Evolutionary conservation across 2,329 filamentous ascomycete genomes (phyloP).

Genomic region (Penicillium sp.): DNA sequence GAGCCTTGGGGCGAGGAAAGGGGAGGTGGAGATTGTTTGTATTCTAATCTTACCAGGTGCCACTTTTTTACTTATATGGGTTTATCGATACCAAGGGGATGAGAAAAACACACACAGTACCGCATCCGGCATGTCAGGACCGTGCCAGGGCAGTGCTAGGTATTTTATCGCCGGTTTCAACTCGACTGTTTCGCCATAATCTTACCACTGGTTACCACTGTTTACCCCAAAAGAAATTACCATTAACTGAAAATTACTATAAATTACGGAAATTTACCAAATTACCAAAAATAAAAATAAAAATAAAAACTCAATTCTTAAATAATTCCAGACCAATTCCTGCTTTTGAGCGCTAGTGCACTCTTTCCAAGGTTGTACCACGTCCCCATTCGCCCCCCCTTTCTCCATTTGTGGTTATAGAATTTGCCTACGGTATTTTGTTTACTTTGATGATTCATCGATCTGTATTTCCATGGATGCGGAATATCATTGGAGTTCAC

Average conservation of each 20-base stretch:
- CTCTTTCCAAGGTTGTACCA: neutral
- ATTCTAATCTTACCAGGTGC: constrained; percentile 22
- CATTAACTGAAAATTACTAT: neutral
- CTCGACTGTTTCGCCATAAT: neutral
- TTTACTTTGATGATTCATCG: neutral
- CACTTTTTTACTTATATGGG: constrained; percentile 10
- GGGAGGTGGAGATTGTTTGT: constrained; percentile 31
- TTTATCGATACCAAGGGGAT: constrained; percentile 13
- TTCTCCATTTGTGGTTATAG: constrained; percentile 13
- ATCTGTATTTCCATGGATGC: neutral
- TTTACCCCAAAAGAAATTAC: neutral
- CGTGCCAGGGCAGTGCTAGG: neutral
- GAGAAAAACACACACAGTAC: constrained; percentile 20
- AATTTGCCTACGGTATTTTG: neutral
- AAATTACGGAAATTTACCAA: neutral
- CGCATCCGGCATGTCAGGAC: constrained; percentile 15
- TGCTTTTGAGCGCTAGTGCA: constrained; percentile 12
- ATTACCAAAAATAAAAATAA: neutral
- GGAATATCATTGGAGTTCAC: neutral
- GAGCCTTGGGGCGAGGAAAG: constrained; percentile 26
- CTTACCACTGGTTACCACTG: neutral
- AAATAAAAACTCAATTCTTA: neutral
- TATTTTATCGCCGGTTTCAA: constrained; percentile 3
- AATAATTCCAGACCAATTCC: constrained; percentile 11
- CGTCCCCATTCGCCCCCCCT: constrained; percentile 10